A percentile compares a stretch with the other conserved stretches of the same genome.
Evolutionary conservation across 78 protist species (phyloP).

Genomic region (Bodo saltans): DNA sequence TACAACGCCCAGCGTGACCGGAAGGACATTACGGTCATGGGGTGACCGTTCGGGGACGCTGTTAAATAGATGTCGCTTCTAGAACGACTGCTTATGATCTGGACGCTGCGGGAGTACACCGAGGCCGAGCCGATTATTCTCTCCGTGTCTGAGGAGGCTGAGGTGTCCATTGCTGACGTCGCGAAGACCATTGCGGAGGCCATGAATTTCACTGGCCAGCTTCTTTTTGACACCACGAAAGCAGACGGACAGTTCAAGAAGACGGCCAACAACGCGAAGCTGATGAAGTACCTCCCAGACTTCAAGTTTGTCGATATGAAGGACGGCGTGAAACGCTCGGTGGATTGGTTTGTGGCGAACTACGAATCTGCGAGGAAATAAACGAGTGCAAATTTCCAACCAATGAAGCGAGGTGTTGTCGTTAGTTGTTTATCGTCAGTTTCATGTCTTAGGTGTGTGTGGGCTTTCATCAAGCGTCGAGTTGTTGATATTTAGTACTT

Average conservation of each 20-base stretch:
- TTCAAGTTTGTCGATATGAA: conserved; percentile 76
- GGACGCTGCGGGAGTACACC: conserved; percentile 68
- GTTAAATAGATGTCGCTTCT: too few species aligned
- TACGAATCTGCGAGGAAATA: conserved; percentile 71
- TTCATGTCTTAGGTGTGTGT: too few species aligned
- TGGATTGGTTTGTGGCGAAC: conserved; percentile 76
- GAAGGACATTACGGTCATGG: conserved; percentile 59
- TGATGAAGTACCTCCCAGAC: conserved; percentile 54
- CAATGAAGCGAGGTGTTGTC: too few species aligned
- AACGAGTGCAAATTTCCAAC: too few species aligned
- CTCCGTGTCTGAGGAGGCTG: conserved; percentile 79
- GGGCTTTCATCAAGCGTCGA: too few species aligned
- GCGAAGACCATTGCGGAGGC: conserved; percentile 53
- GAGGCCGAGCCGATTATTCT: conserved; percentile 74
- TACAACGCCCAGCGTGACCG: conserved; percentile 56
- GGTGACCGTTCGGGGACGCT: too few species aligned
- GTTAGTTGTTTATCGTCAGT: too few species aligned
- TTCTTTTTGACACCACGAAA: conserved; percentile 76
- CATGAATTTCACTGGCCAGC: conserved; percentile 59
- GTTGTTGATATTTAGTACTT: too few species aligned
- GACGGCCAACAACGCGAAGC: conserved; percentile 83
- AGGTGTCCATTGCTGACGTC: conserved; percentile 69
- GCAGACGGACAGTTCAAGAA: conserved; percentile 92
- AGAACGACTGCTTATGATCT: conserved; percentile 55
- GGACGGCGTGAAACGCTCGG: conserved; percentile 50